Conservation (phyloP, 371 early-diverging fungal species). For the Mucor sp. region DNA sequence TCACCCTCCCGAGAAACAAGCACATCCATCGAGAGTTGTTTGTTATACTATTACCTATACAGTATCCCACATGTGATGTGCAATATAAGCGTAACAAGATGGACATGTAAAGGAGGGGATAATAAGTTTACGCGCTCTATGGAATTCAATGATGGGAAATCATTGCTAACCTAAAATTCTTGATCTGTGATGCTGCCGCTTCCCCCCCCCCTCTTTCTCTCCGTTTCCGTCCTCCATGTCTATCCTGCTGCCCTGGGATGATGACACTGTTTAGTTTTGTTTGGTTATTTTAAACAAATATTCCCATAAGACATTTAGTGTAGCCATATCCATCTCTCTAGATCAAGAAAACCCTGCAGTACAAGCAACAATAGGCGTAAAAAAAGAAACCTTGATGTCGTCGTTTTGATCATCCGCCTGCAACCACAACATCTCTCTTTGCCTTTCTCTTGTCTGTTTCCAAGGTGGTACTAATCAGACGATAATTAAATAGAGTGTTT, state of each 20-base stretch:
- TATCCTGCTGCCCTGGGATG: not conserved
- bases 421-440: not conserved
- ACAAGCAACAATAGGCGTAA: not conserved
- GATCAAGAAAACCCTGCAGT: conserved; percentile 1
- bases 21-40: not conserved
- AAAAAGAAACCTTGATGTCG: not conserved
- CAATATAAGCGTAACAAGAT: not conserved
- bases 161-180: not conserved
- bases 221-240: not conserved
- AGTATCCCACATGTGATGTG: not conserved
- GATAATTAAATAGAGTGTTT: not conserved
- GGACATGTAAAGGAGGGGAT: not conserved
- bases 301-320: conserved; percentile 6
- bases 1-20: not conserved
- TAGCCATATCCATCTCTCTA: not conserved
- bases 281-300: not conserved
- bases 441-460: too few species aligned
- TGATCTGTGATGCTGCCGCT: not conserved
- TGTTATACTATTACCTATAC: conserved; percentile 1
- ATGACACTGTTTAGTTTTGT: not conserved
- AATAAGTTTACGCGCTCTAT: not conserved
- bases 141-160: not conserved
- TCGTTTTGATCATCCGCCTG: conserved; percentile 4
- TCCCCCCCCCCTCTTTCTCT: not conserved
- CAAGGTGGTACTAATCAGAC: conserved; percentile 1